Percentiles rank a stretch among this genome's conserved stretches.
These are phyloP conservation scores for Byssochlamys sp. DNA, from an alignment of 2,329 filamentous ascomycete genomes.

Conservation along the genomic window DNA sequence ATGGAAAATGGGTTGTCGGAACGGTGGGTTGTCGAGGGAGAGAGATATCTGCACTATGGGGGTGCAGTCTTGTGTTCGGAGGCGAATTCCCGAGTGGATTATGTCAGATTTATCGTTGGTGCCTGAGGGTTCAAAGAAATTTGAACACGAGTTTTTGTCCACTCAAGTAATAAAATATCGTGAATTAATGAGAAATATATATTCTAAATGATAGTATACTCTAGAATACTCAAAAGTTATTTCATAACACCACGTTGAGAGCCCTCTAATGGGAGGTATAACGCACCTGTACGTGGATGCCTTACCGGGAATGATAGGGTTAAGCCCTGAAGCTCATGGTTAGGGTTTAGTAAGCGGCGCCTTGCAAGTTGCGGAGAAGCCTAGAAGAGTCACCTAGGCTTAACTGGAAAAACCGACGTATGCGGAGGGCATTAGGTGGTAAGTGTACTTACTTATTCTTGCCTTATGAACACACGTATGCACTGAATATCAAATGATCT, in stretches of 20 bases:
- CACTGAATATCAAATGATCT: neutral
- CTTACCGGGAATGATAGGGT: conserved; percentile 11
- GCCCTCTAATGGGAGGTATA: neutral
- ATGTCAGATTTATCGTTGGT: neutral
- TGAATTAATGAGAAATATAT: neutral
- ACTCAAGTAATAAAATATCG: neutral
- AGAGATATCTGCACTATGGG: neutral
- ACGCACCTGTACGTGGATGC: neutral
- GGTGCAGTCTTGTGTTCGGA: neutral
- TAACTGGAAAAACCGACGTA: neutral
- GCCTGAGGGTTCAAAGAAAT: conserved; percentile 7
- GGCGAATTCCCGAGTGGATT: neutral
- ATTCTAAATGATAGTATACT: neutral
- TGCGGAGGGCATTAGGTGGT: neutral
- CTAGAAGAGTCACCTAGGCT: neutral
- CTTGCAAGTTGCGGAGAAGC: neutral
- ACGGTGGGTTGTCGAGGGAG: conserved; percentile 5
- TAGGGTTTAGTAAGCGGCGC: conserved; percentile 1
- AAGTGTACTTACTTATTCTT: neutral
- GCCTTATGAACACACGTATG: neutral
- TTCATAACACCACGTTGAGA: neutral
- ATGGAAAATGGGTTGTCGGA: conserved; percentile 11
- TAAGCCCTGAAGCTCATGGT: conserved; percentile 8
- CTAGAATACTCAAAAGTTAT: neutral
- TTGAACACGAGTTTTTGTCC: neutral